Evolutionary conservation across 768 basidiomycete species (phyloP).

Genomic region (Chalciporus chontae): DNA sequence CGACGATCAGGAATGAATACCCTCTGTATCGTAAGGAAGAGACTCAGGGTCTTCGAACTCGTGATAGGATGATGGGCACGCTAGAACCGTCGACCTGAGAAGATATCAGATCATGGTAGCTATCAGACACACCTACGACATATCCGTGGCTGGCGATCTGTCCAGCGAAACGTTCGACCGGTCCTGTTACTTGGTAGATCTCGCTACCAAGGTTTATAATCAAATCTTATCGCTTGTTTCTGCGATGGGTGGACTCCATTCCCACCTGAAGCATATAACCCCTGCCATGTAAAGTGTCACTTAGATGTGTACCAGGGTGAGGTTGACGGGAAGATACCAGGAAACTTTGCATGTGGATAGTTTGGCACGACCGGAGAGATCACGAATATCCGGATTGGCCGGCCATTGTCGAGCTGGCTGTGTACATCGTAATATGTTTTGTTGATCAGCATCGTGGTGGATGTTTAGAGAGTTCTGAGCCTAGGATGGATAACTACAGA

Average conservation of each 20-base stretch:
- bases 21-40: constrained; percentile 85
- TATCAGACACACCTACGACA: constrained; percentile 59
- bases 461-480: neutral
- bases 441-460: constrained; percentile 69
- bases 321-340: constrained; percentile 45
- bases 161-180: constrained; percentile 88
- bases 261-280: constrained; percentile 77
- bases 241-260: neutral
- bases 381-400: constrained; percentile 76
- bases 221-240: neutral
- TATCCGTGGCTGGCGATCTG: constrained; percentile 87
- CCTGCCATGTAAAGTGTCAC: constrained; percentile 40
- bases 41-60: constrained; percentile 89
- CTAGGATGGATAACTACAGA: too few relatives aligned
- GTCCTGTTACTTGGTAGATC: constrained; percentile 96
- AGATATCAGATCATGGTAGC: neutral
- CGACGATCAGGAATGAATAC: constrained; percentile 31
- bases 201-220: constrained; percentile 49
- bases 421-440: constrained; percentile 77
- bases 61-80: constrained; percentile 84
- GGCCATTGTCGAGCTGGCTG: constrained; percentile 58
- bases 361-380: constrained; percentile 75
- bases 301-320: neutral
- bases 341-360: constrained; percentile 90
- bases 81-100: constrained; percentile 34